These are phyloP conservation scores for Aureobasidium zeae DNA, from an alignment of 2,329 filamentous ascomycete species.

Conservation along the genomic window DNA sequence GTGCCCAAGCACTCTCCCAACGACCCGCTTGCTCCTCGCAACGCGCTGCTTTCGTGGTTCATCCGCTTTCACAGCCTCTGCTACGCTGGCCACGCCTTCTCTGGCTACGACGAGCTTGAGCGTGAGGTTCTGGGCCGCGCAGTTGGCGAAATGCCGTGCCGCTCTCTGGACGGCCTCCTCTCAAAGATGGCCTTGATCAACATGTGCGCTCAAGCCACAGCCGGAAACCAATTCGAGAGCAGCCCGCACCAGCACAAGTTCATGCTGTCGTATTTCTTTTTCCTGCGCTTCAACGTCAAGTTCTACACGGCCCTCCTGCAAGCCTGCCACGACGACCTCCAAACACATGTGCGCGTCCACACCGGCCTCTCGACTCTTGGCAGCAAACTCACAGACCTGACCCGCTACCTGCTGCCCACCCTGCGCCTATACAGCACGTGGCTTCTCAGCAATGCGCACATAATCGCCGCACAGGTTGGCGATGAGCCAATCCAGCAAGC, in stretches of 20 bases:
- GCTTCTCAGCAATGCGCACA: conserved; percentile 48
- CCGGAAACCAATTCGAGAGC: conserved; percentile 53
- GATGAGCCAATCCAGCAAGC: conserved; percentile 48
- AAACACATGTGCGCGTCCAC: conserved; percentile 17
- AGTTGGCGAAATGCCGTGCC: conserved; percentile 60
- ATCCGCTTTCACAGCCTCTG: conserved; percentile 77
- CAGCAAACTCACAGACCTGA: conserved; percentile 48
- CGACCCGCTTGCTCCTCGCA: conserved; percentile 45
- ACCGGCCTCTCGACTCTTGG: conserved; percentile 28
- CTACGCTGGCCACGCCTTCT: conserved; percentile 66
- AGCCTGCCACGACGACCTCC: conserved; percentile 49
- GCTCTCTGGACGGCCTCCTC: conserved; percentile 54
- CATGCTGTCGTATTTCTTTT: conserved; percentile 46
- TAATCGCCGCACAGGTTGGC: conserved; percentile 45
- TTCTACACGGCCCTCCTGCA: conserved; percentile 66
- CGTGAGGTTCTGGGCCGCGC: conserved; percentile 74
- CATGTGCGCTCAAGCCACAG: conserved; percentile 71
- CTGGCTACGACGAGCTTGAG: conserved; percentile 71
- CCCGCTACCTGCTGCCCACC: conserved; percentile 53
- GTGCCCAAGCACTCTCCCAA: conserved; percentile 33
- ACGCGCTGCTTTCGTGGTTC: conserved; percentile 70
- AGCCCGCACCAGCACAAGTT: conserved; percentile 27
- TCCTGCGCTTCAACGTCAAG: conserved; percentile 67
- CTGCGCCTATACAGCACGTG: conserved; percentile 61
- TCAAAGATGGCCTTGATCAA: conserved; percentile 79